A percentile compares a stretch with the other conserved stretches of the same genome.
phyloP scores from a whole-genome alignment of 1,139 yeast species.

The Blastobotrys elegans region DNA sequence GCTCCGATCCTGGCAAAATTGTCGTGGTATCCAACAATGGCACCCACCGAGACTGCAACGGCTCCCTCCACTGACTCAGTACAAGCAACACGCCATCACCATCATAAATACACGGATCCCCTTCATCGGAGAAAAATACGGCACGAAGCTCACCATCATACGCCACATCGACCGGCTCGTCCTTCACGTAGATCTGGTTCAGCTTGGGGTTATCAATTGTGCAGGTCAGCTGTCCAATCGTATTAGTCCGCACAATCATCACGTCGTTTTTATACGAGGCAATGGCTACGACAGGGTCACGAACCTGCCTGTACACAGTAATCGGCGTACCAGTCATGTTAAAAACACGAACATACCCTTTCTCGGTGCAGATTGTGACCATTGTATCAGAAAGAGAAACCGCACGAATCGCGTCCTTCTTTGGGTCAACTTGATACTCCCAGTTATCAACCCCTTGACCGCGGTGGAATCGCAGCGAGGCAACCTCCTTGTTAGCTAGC shows the following conservation, averaged over 20 bases:
- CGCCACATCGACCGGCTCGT: conserved; percentile 35
- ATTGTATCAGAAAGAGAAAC: conserved; percentile 48
- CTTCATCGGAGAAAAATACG: conserved; percentile 75
- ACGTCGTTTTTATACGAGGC: conserved; percentile 46
- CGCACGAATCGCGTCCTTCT: conserved; percentile 45
- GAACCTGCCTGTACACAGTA: conserved; percentile 44
- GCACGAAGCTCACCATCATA: conserved; percentile 38
- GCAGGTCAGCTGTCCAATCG: conserved; percentile 14
- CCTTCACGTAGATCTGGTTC: conserved; percentile 37
- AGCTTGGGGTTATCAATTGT: conserved; percentile 37
- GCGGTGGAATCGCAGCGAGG: conserved; percentile 33
- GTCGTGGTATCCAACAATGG: conserved; percentile 71
- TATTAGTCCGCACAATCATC: conserved; percentile 37
- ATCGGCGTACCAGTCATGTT: conserved; percentile 54
- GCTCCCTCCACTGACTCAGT: conserved; percentile 67
- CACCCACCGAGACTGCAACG: conserved; percentile 77
- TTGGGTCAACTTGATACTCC: conserved; percentile 38
- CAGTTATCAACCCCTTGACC: conserved; percentile 33
- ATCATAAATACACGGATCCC: conserved; percentile 84
- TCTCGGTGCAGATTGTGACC: conserved; percentile 50
- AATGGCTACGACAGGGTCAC: conserved; percentile 49
- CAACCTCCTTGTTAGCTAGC: conserved; percentile 42
- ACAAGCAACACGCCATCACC: conserved; percentile 68
- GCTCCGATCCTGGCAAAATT: conserved; percentile 35
- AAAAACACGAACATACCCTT: conserved; percentile 52